phyloP scores from a whole-genome alignment of 2,329 filamentous ascomycete genomes.

The Nakataea oryzae region DNA sequence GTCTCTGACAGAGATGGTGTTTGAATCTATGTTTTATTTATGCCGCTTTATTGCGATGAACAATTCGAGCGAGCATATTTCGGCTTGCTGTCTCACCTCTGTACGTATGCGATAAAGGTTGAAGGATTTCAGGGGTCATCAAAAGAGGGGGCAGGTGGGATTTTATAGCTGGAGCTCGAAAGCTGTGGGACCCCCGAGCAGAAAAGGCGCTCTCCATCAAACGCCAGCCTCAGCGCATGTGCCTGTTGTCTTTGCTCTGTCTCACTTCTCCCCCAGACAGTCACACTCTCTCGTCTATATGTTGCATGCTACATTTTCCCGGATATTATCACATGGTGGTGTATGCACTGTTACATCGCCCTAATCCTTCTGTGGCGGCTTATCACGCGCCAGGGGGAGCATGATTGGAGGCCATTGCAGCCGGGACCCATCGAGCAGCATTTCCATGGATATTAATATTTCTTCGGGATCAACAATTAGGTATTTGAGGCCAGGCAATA shows the following conservation, averaged over 20 bases:
- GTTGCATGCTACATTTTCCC: not conserved
- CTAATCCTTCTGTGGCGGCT: not conserved
- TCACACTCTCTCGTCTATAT: not conserved
- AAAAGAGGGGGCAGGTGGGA: not conserved
- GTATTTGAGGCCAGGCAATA: not conserved
- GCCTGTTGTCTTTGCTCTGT: not conserved
- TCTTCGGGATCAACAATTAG: not conserved
- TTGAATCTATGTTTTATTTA: not conserved
- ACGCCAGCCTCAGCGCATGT: not conserved
- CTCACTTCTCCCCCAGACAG: not conserved
- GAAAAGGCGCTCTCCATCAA: not conserved
- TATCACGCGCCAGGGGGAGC: too few relatives aligned
- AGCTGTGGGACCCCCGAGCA: not conserved
- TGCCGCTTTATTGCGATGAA: not conserved
- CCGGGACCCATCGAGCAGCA: not conserved
- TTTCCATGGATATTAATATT: not conserved
- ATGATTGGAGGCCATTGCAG: not conserved
- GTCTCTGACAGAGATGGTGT: not conserved
- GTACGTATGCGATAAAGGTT: not conserved
- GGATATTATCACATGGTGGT: not conserved
- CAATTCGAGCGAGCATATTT: not conserved
- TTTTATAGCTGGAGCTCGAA: not conserved
- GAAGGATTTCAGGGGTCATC: not conserved
- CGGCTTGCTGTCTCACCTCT: not conserved
- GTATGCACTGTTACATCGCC: not conserved